phyloP scores from a whole-genome alignment of 495 filamentous ascomycete species.

The Aspergillus olivimuriae region DNA sequence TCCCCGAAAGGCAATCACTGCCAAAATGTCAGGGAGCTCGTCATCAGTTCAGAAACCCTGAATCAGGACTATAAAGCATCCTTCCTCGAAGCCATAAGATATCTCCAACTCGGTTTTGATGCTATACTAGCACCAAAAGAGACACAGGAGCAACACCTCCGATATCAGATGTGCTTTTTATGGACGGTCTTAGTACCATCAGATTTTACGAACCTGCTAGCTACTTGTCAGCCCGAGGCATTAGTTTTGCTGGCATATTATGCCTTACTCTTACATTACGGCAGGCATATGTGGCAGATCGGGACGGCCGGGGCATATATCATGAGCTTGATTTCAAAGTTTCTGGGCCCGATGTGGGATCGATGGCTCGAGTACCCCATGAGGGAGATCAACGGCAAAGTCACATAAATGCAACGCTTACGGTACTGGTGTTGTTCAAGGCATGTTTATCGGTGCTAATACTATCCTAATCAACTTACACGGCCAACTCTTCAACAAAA shows the following conservation, averaged over 20 bases:
- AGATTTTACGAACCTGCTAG: conserved; percentile 22
- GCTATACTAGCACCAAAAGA: conserved; percentile 3
- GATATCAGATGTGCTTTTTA: conserved; percentile 23
- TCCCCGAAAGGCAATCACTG: not conserved
- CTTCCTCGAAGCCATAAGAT: conserved; percentile 10
- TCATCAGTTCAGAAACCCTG: not conserved
- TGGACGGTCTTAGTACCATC: conserved; percentile 26
- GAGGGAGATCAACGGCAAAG: no score
- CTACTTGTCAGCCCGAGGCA: conserved; percentile 24
- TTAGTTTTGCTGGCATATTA: conserved; percentile 38
- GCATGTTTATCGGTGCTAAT: no score
- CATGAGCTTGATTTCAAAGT: conserved; percentile 11
- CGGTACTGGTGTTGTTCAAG: no score
- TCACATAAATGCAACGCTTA: no score
- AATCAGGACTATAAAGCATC: conserved; percentile 18
- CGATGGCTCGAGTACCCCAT: not conserved
- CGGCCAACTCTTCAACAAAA: no score
- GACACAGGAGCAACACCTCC: conserved; percentile 4
- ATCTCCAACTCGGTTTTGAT: conserved; percentile 20
- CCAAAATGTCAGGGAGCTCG: not conserved
- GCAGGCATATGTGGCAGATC: conserved; percentile 30
- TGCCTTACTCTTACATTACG: conserved; percentile 26
- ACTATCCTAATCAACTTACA: no score
- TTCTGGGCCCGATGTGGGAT: conserved; percentile 27
- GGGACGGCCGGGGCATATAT: conserved; percentile 30